phyloP scores from a whole-genome alignment of 73 alveolate genomes.

The Loxodes magnus region DNA sequence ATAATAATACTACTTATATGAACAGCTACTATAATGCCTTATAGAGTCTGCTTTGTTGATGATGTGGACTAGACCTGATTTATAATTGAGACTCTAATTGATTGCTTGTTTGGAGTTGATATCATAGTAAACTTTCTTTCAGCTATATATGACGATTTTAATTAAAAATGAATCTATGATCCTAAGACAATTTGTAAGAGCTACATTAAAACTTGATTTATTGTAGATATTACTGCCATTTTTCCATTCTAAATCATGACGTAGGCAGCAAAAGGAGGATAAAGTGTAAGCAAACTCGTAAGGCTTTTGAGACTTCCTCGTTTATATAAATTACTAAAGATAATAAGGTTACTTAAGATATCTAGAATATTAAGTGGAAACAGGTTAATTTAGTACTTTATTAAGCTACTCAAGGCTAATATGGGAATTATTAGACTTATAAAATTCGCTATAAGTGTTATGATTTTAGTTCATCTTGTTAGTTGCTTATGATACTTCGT shows the following conservation, averaged over 20 bases:
- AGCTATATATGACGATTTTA: conserved; percentile 16
- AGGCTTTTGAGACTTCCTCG: conserved; percentile 14
- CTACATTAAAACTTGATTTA: not conserved
- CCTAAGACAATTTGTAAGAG: not conserved
- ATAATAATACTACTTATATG: conserved; percentile 28
- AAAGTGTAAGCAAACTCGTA: not conserved
- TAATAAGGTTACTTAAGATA: conserved; percentile 1
- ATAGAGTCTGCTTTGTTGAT: conserved; percentile 72
- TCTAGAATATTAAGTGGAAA: not conserved
- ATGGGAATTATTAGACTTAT: conserved; percentile 8
- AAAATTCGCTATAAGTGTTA: not conserved
- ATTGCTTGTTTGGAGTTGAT: conserved; percentile 20
- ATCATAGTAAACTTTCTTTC: conserved; percentile 18
- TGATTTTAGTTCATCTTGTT: conserved; percentile 13
- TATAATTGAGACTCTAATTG: conserved; percentile 20
- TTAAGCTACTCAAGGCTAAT: not conserved
- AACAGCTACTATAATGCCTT: conserved; percentile 48
- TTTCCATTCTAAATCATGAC: conserved; percentile 6
- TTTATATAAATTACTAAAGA: conserved; percentile 3
- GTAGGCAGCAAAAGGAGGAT: conserved; percentile 6
- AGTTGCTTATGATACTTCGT: conserved; percentile 13
- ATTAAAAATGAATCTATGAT: not conserved
- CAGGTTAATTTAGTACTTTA: not conserved
- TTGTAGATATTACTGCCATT: not conserved
- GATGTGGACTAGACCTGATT: conserved; percentile 21